Conservation (phyloP, 495 filamentous ascomycete species). For the Neurospora sp. region DNA sequence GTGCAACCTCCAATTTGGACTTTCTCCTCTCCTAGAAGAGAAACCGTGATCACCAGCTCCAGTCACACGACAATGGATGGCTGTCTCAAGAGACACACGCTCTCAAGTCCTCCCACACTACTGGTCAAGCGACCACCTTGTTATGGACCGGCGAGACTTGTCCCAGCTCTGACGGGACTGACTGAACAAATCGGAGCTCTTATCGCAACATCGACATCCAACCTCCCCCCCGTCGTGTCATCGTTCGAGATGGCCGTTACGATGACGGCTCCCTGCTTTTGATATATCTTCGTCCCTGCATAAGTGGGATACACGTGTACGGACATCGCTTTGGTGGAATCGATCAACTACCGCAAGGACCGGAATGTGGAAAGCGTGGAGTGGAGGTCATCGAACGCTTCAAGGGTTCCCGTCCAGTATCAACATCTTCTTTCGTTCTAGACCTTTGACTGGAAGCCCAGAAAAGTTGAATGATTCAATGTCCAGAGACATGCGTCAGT, state of each 20-base stretch:
- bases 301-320: not conserved
- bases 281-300: not conserved
- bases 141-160: not conserved
- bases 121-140: not conserved
- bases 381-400: not conserved
- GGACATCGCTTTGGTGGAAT: not conserved
- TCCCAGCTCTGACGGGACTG: not conserved
- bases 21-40: not conserved
- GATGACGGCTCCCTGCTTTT: not conserved
- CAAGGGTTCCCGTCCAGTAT: not conserved
- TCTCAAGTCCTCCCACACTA: not conserved
- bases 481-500: not conserved
- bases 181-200: not conserved
- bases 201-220: not conserved
- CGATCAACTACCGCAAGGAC: not conserved
- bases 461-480: not conserved
- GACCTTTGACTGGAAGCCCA: not conserved
- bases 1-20: not conserved
- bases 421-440: not conserved
- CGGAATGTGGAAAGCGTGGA: not conserved
- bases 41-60: not conserved
- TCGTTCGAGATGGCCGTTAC: not conserved
- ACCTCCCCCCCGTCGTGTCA: not conserved
- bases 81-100: not conserved
- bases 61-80: not conserved